These are phyloP conservation scores for Hanseniaspora valbyensis DNA, from an alignment of 805 yeast genomes.

Conservation along the genomic window DNA sequence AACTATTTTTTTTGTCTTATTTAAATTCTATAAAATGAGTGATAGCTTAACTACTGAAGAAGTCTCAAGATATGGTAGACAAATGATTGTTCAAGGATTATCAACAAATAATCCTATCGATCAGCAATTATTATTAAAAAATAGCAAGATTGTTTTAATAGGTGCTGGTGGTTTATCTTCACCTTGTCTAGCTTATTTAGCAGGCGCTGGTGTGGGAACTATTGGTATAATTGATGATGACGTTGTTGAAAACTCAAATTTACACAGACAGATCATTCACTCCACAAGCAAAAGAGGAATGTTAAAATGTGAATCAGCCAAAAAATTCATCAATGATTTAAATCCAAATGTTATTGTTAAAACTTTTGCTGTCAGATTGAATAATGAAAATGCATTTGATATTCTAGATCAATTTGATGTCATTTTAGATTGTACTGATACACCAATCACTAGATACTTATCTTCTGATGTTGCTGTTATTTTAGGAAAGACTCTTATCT, in stretches of 20 bases:
- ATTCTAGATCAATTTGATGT: constrained; percentile 58
- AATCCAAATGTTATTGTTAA: constrained; percentile 57
- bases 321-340: constrained; percentile 36
- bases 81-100: constrained; percentile 46
- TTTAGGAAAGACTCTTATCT: constrained; percentile 58
- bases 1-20: too few relatives aligned
- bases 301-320: constrained; percentile 74
- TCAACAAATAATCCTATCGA: constrained; percentile 23
- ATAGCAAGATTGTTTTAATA: constrained; percentile 55
- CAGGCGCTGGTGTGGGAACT: constrained; percentile 78
- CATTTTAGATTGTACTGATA: constrained; percentile 87
- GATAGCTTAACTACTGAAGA: constrained; percentile 45
- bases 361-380: constrained; percentile 43
- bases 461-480: constrained; percentile 75
- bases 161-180: constrained; percentile 98
- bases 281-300: constrained; percentile 53
- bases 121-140: constrained; percentile 47
- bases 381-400: constrained; percentile 48
- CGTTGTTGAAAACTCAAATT: constrained; percentile 67
- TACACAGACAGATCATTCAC: constrained; percentile 85
- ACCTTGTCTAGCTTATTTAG: constrained; percentile 74
- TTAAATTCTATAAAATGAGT: neutral
- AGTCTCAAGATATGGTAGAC: constrained; percentile 79
- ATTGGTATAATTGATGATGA: constrained; percentile 86
- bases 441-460: constrained; percentile 77